phyloP scores from a whole-genome alignment of 805 yeast genomes.

The Diddensiella transvaalensis region DNA sequence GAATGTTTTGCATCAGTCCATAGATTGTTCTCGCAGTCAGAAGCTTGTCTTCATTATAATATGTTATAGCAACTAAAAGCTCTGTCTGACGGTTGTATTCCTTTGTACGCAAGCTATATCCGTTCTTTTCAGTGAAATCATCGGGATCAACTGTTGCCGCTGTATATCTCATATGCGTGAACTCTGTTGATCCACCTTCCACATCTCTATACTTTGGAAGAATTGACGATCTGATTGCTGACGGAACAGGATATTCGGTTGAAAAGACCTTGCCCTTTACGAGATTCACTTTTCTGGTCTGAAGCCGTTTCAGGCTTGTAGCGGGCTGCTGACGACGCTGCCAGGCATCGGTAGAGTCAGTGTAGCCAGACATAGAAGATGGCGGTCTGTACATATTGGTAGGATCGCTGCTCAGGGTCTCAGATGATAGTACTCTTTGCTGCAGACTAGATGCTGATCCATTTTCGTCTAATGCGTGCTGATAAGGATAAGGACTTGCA shows the following conservation, averaged over 20 bases:
- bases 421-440: slow-evolving; percentile 5
- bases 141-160: slow-evolving; percentile 73
- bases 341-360: slow-evolving; percentile 25
- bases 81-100: slow-evolving; percentile 60
- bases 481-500: slow-evolving; percentile 8
- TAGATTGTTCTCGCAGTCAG: slow-evolving; percentile 58
- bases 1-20: slow-evolving; percentile 61
- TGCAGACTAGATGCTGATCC: neutral
- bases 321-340: slow-evolving; percentile 30
- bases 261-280: slow-evolving; percentile 35
- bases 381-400: slow-evolving; percentile 5
- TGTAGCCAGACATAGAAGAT: slow-evolving; percentile 11
- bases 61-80: slow-evolving; percentile 58
- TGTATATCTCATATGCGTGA: slow-evolving; percentile 57
- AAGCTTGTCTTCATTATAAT: slow-evolving; percentile 65
- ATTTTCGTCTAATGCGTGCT: slow-evolving; percentile 11
- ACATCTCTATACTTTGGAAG: slow-evolving; percentile 40
- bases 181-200: slow-evolving; percentile 45
- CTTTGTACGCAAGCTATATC: slow-evolving; percentile 53
- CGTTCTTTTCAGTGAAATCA: slow-evolving; percentile 49
- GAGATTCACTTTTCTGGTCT: slow-evolving; percentile 38
- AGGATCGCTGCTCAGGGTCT: slow-evolving; percentile 9
- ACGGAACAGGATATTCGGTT: slow-evolving; percentile 38
- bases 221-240: slow-evolving; percentile 38
- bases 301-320: slow-evolving; percentile 30